Evolutionary conservation across 805 yeast genomes (phyloP), one percentile per base, ranked within the genome.

Genomic region (Komagataella pastoris): DNA sequence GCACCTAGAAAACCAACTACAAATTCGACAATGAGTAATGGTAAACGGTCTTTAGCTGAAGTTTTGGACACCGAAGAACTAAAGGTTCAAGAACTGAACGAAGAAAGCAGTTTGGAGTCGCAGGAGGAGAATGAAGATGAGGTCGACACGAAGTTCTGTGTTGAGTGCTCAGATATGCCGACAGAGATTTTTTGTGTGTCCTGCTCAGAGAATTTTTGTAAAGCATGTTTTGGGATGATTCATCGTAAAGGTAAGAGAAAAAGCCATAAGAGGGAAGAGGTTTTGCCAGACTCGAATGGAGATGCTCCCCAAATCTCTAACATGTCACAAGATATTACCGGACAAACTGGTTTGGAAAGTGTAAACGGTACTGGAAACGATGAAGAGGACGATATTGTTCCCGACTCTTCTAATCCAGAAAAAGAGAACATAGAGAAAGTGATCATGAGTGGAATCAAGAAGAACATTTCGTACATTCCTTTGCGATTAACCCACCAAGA

Each of bases 141-240:
- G 44, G 54, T 53, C 17, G 71, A 73, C 59, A 65, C 73, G 12
- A 58, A 64, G 8, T 65, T 75, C 46, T 85, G 93, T 63, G 72
- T 80, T 17, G 91, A 85, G 56, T 85, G 93, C 62, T 76, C 76
- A 44, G 88, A 84, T 60, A 86, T 81, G 80, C 83, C 86, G 18
- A 68, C 77, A 3, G 87, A 82, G 57, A 63, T 81, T n/a, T 63
- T 69, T 44, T 85, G 93, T 63, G 60, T 65, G 36, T 73, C 72
- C 52, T 85, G 93, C 65, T 77, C 75, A 46, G 91, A 85, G 58
- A 70, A 70, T 14, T 85, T 81, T 58, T 85, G 93, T 64, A 71
- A 74, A 30, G 86, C 83, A 3, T 85, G 91, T 61, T 84, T 76
- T 59, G 79, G 72, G 47, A 75, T 82, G 67, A 70, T 83, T 19